phyloP scores from a whole-genome alignment of 345 rosid genomes.

The Erodium maritimum region DNA sequence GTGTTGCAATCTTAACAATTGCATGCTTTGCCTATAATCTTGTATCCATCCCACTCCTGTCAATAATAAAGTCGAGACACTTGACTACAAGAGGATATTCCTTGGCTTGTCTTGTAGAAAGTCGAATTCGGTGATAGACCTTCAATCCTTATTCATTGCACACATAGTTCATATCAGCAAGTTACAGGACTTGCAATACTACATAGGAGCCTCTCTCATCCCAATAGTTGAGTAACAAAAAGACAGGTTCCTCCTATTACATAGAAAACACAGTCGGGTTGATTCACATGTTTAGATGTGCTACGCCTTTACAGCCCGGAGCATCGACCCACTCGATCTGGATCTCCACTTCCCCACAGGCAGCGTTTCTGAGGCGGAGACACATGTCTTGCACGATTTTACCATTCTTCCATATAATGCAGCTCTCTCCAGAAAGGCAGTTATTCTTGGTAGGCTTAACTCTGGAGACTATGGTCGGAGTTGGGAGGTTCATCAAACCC shows the following conservation, averaged over 20 bases:
- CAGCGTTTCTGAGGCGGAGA: constrained; percentile 44
- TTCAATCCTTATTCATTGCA: neutral
- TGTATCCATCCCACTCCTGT: too few relatives aligned
- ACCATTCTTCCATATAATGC: constrained; percentile 29
- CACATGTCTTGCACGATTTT: constrained; percentile 45
- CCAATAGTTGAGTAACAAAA: too few relatives aligned
- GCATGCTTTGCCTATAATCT: too few relatives aligned
- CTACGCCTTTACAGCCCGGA: constrained; percentile 10
- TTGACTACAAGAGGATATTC: too few relatives aligned
- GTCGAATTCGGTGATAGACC: too few relatives aligned
- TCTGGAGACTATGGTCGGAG: constrained; percentile 37
- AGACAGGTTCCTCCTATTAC: too few relatives aligned
- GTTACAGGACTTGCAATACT: neutral
- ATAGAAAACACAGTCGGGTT: neutral
- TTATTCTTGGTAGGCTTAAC: constrained; percentile 33
- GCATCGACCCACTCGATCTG: constrained; percentile 56
- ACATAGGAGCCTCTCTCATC: neutral
- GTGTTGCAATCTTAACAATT: too few relatives aligned
- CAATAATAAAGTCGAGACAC: too few relatives aligned
- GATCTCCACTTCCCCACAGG: constrained; percentile 53
- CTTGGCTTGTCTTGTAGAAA: too few relatives aligned
- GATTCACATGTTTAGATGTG: neutral
- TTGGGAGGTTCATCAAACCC: constrained; percentile 38
- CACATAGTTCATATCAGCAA: neutral
- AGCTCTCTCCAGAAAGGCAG: constrained; percentile 47